Conservation (phyloP, 768 basidiomycete species). For the Kwoniella europaea region DNA sequence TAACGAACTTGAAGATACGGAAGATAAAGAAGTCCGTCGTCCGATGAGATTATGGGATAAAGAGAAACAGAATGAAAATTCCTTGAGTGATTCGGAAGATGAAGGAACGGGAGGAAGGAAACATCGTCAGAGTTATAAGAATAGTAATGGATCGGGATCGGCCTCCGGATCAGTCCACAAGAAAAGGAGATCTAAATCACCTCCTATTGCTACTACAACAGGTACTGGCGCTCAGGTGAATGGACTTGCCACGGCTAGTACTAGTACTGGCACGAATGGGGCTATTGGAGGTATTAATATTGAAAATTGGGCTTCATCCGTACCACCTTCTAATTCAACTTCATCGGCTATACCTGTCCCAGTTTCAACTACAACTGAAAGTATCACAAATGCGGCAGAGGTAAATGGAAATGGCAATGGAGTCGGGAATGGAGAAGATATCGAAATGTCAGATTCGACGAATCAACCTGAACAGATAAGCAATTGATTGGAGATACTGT, state of each 20-base stretch:
- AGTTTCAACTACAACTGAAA: not conserved
- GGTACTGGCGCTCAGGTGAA: not conserved
- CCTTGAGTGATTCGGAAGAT: slow-evolving; percentile 96
- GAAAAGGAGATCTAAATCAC: slow-evolving; percentile 22
- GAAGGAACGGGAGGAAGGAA: slow-evolving; percentile 84
- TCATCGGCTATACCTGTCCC: not conserved
- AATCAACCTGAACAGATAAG: not conserved
- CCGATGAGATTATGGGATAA: slow-evolving; percentile 78
- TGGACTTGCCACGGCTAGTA: not conserved
- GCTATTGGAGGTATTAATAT: slow-evolving; percentile 5
- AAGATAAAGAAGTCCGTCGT: slow-evolving; percentile 75
- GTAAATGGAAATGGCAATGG: not conserved
- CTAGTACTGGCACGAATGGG: not conserved
- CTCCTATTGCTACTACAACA: not conserved
- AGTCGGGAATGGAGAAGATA: slow-evolving; percentile 1
- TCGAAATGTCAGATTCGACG: slow-evolving; percentile 12
- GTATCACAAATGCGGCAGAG: not conserved
- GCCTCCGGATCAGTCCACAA: slow-evolving; percentile 5
- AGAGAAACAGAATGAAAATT: slow-evolving; percentile 79
- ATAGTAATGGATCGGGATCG: not conserved
- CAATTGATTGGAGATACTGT: no score
- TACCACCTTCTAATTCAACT: not conserved
- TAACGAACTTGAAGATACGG: slow-evolving; percentile 75
- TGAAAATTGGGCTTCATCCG: slow-evolving; percentile 8
- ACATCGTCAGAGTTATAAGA: slow-evolving; percentile 55